These are phyloP conservation scores for Pseudogymnoascus sp. DNA, from an alignment of 2,329 filamentous ascomycete genomes.

Conservation along the genomic window DNA sequence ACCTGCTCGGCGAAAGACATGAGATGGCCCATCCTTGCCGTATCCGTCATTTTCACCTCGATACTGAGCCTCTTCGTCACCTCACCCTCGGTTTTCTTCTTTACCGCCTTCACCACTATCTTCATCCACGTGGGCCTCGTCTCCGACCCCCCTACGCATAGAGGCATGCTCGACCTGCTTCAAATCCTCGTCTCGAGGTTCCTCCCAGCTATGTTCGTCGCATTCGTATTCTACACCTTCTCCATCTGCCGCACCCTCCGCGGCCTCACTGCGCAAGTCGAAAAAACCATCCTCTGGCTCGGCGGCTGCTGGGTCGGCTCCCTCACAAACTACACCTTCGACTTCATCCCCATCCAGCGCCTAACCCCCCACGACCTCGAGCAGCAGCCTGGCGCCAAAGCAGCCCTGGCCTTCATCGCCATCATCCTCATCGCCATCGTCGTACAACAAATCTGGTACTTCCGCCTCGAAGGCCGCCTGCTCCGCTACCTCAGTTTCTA, in stretches of 20 bases:
- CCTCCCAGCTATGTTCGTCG: conserved; percentile 79
- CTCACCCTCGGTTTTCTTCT: conserved; percentile 76
- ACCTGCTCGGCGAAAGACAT: conserved; percentile 67
- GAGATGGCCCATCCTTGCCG: conserved; percentile 74
- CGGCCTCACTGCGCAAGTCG: conserved; percentile 73
- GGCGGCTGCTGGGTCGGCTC: conserved; percentile 87
- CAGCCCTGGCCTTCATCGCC: conserved; percentile 74
- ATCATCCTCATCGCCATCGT: conserved; percentile 62
- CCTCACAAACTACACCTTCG: conserved; percentile 91
- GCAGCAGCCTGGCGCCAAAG: conserved; percentile 81
- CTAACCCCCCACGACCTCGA: conserved; percentile 85
- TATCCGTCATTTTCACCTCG: conserved; percentile 74
- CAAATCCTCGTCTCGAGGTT: conserved; percentile 75
- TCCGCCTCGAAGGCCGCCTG: conserved; percentile 78
- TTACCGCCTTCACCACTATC: conserved; percentile 70
- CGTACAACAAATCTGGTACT: conserved; percentile 72
- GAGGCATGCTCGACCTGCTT: conserved; percentile 63
- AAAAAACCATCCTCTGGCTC: conserved; percentile 86
- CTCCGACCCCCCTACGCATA: conserved; percentile 72
- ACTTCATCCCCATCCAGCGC: conserved; percentile 86
- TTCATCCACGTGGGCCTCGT: conserved; percentile 90
- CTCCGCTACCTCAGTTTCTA: conserved; percentile 74
- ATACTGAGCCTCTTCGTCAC: conserved; percentile 76
- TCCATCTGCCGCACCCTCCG: conserved; percentile 64
- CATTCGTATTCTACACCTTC: conserved; percentile 80